Evolutionary conservation across 371 early-diverging fungal genomes (phyloP), one percentile per base, ranked within the genome.

Genomic region (Lichtheimia ornata): DNA sequence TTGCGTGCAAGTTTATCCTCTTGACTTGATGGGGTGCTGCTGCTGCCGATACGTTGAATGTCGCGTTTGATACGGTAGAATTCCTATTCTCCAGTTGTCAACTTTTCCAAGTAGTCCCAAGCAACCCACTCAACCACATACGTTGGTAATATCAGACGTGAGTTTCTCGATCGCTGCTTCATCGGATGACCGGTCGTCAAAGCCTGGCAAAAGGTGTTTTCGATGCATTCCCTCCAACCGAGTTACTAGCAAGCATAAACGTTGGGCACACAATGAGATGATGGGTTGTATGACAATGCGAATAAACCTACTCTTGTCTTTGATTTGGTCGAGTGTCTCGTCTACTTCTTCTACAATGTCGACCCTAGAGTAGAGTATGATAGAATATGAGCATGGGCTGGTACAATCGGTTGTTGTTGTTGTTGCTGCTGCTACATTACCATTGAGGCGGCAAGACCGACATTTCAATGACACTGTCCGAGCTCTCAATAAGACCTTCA

Each of bases 121-220:
- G n/a, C n/a, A n/a, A 35, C 2, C 35, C 4, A 28, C 7, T 24
- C 28, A 17, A 14, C 18, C 2, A 42, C 62, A 59, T 81, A 94
- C 94, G 62, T 82, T 73, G 1, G 96, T 94, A 58, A 98, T 93
- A 22, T 88, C 87, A 13, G 84, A 78, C 5, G 97, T 92, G 42
- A 94, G 71, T 15, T 75, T 69, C 41, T 95, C 90, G 49, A 97
- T 98, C 14, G 88, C 89, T 56, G 85, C 84, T 73, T 96, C 95
- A 65, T 94, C 95, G 12, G 79, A 85, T 2, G 87, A 74, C 40
- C 89, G 84, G 72, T 98, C 97, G 62, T 95, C 94, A 63, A 98
- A 97, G 25, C 96, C 96, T 17, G 97, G 97, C 52, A 97, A 70
- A 18, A 97, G 73, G 67, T 95, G 92, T 66, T 92, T 91, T 61